Evolutionary conservation across 2,329 filamentous ascomycete species (phyloP).

Genomic region (Neoscytalidium dimidiatum): DNA sequence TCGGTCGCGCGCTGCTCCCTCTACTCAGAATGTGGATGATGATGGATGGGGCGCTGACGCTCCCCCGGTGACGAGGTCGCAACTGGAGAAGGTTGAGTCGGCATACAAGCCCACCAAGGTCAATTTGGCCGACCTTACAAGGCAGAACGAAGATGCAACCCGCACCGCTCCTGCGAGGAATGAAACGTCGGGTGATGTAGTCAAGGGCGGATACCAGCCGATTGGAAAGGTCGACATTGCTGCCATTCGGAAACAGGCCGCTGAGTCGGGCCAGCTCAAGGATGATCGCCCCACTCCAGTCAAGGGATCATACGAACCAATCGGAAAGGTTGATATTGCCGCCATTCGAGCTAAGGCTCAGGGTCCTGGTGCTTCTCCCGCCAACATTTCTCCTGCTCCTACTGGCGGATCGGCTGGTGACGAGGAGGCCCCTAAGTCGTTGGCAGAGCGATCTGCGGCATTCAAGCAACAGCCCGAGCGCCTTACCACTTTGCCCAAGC

Average conservation of each 20-base stretch:
- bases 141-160: slow-evolving; percentile 69
- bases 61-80: slow-evolving; percentile 80
- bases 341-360: slow-evolving; percentile 86
- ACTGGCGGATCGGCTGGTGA: slow-evolving; percentile 47
- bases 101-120: slow-evolving; percentile 96
- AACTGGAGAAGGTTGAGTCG: slow-evolving; percentile 87
- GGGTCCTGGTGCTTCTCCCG: slow-evolving; percentile 51
- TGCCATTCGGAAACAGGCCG: slow-evolving; percentile 75
- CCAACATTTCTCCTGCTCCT: slow-evolving; percentile 45
- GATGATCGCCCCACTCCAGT: slow-evolving; percentile 83
- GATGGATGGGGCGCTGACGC: slow-evolving; percentile 97
- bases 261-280: slow-evolving; percentile 55
- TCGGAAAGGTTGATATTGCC: slow-evolving; percentile 96
- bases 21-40: slow-evolving; percentile 64
- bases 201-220: slow-evolving; percentile 87
- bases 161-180: slow-evolving; percentile 52
- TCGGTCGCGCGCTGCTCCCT: slow-evolving; percentile 57
- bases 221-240: slow-evolving; percentile 97
- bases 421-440: slow-evolving; percentile 59
- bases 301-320: slow-evolving; percentile 90
- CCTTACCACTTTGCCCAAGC: slow-evolving; percentile 85
- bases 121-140: slow-evolving; percentile 82
- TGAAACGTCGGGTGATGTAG: slow-evolving; percentile 60
- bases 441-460: slow-evolving; percentile 75
- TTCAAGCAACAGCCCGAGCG: slow-evolving; percentile 75